Evolutionary conservation across 441 rosid genomes (phyloP), one percentile per base, ranked within the genome.

Genomic region (Eugenia klotzschiana): DNA sequence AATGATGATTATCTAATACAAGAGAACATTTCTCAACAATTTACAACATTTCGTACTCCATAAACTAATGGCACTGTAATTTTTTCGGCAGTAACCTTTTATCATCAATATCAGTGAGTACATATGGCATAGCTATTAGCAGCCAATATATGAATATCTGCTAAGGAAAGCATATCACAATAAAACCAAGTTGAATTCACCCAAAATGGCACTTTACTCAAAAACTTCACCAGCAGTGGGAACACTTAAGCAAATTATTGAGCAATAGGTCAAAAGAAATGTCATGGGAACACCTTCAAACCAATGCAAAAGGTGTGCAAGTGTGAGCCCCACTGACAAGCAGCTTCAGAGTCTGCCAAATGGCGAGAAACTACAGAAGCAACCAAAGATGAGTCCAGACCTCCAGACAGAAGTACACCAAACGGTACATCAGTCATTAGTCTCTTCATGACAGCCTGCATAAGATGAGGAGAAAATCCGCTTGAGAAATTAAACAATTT

Each of bases 401-500:
- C 99, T 91, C 99, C 99, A 85, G 99, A 97, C 83, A 96, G 88
- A 56, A 97, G 98, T 81, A 97, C 99, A 79, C 99, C 99, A 89
- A 96, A 97, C 54, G 99, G 99, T 33, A 97, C 99, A 90, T 97
- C 99, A 7, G 99, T 93, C 99, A 97, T 97, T 55, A 97, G 96
- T 88, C 99, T 90, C 91, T 96, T 97, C 58, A 89, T 52, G 79
- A 97, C 99, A 88, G 99, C 99, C 99, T 97, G 91, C 84, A 89
- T 3, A 50, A 15, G 58, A 79, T 77, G 55, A 85, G 22, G 4
- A 26, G 40, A 82, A 69, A 54, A 82, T 23, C 25, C 4, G 14
- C 52, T 16, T 43, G 18, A 50, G 29, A 33, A 72, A 41, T 54
- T 26, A 43, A 51, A 74, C 51, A 49, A 82, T 15, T 52, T 18